Evolutionary conservation across 2,329 filamentous ascomycete genomes (phyloP), one percentile per base, ranked within the genome.

Genomic region (Pestalotiopsis sp.): DNA sequence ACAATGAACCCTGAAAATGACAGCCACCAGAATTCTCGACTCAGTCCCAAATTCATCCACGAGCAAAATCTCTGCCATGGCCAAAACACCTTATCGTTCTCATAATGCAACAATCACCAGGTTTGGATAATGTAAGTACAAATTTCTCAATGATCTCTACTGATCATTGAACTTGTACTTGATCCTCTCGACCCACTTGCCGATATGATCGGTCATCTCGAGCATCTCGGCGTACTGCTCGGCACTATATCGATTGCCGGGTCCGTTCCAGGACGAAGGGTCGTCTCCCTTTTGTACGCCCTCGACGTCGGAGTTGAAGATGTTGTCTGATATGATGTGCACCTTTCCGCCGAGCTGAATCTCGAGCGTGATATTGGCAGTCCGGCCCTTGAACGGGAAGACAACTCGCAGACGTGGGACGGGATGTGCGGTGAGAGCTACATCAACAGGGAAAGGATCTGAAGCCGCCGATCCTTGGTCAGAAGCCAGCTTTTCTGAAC

Each of bases 311-410:
- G 70, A 66, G 4, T 70, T 67, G 59, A 87, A 74, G 4, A 89
- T 75, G 70, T 91, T 91, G 72, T 92, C 88, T 27, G 87, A 84
- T 3, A 84, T 79, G 45, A 93, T 82, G 20, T 86, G 82, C 4
- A 92, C 83, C 14, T 86, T 82, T 4, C 87, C 91, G 68, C 91
- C 89, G 45, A 86, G 82, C 23, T 86, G 82, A 20, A 93, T 85
- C 72, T 89, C 87, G 13, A 92, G 73, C 31, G 84, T 84, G 27
- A 92, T 79, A 69, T 86, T 85, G 4, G 85, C 86, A 2, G 84
- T 87, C 41, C 76, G 78, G 17, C 78, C 71, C 45, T 78, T 78
- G 73, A 89, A 86, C 1, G 87, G 87, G 71, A 90, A 90, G 9
- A 85, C 82, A 6, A 89, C 80, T 66, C 86, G 82, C 17, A 90